Conservation (phyloP, 1,284 basidiomycete species). For the Cryptococcus sp. region DNA sequence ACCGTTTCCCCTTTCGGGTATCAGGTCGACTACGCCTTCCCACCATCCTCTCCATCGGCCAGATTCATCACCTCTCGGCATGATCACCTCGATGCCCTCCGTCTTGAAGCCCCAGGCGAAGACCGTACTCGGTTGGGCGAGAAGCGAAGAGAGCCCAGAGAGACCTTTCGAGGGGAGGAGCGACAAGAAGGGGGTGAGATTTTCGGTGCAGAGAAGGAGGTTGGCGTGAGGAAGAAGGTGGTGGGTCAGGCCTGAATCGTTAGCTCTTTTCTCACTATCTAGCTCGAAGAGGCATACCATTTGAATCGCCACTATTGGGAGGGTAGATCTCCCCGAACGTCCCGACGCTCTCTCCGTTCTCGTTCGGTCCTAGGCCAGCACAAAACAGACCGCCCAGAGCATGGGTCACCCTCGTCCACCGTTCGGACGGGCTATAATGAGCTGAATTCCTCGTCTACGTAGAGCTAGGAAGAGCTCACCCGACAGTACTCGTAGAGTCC, state of each 20-base stretch:
- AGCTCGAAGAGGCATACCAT: conserved; percentile 41
- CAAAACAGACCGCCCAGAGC: conserved; percentile 90
- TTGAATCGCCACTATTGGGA: conserved; percentile 54
- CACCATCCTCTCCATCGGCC: conserved; percentile 64
- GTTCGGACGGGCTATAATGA: conserved; percentile 47
- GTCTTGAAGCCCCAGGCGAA: conserved; percentile 70
- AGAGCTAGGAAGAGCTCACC: not conserved
- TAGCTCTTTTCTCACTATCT: not conserved
- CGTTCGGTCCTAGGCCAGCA: conserved; percentile 73
- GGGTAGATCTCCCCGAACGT: conserved; percentile 53
- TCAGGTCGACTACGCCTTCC: conserved; percentile 74
- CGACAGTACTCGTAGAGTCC: conserved; percentile 47
- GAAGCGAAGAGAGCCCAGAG: conserved; percentile 79
- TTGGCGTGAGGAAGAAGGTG: conserved; percentile 60
- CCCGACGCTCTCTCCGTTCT: conserved; percentile 52
- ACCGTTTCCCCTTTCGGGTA: conserved; percentile 52
- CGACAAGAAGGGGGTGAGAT: conserved; percentile 90
- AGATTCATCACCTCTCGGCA: conserved; percentile 20
- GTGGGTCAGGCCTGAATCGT: conserved; percentile 25
- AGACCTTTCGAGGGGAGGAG: conserved; percentile 85
- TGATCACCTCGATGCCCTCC: conserved; percentile 42
- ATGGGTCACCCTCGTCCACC: conserved; percentile 78
- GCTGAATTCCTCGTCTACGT: not conserved
- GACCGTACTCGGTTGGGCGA: conserved; percentile 84
- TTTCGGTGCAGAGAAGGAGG: conserved; percentile 89